phyloP scores from a whole-genome alignment of 371 early-diverging fungal species.

The Choanephora cucurbitarum region DNA sequence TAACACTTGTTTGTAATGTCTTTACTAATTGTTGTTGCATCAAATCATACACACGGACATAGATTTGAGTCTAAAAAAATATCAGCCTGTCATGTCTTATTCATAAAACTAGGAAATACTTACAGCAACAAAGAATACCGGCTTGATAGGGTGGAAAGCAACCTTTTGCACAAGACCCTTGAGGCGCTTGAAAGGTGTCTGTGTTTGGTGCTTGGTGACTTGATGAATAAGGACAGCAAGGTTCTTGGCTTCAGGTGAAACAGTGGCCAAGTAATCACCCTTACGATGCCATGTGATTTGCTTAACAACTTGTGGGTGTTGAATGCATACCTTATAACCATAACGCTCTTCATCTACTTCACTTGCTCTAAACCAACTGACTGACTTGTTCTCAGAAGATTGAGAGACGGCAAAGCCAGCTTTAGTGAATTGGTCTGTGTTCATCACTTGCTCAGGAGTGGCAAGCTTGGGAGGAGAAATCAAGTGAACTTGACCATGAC shows the following conservation, averaged over 20 bases:
- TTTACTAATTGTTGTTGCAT: slow-evolving; percentile 81
- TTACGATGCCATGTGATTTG: slow-evolving; percentile 93
- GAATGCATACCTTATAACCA: slow-evolving; percentile 56
- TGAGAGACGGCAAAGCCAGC: slow-evolving; percentile 50
- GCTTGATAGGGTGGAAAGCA: slow-evolving; percentile 92
- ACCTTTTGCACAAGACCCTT: slow-evolving; percentile 89
- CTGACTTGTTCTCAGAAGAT: slow-evolving; percentile 33
- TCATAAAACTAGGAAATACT: slow-evolving; percentile 20
- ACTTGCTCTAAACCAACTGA: slow-evolving; percentile 66
- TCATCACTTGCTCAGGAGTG: slow-evolving; percentile 48
- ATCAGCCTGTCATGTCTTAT: background rate
- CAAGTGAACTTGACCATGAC: slow-evolving; percentile 53
- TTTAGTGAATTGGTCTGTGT: slow-evolving; percentile 54
- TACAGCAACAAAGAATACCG: slow-evolving; percentile 91
- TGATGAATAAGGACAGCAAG: slow-evolving; percentile 90
- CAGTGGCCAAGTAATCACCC: slow-evolving; percentile 94
- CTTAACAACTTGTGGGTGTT: slow-evolving; percentile 66
- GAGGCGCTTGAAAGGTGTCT: slow-evolving; percentile 87
- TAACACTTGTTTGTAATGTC: slow-evolving; percentile 80
- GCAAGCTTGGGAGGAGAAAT: slow-evolving; percentile 57
- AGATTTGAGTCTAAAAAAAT: slow-evolving; percentile 78
- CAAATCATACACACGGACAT: slow-evolving; percentile 92
- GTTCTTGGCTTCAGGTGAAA: slow-evolving; percentile 69
- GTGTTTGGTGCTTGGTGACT: slow-evolving; percentile 82
- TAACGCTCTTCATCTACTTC: slow-evolving; percentile 52